Base-by-base conservation (phyloP, 495 filamentous ascomycete species). In the Daldinia loculata region DNA sequence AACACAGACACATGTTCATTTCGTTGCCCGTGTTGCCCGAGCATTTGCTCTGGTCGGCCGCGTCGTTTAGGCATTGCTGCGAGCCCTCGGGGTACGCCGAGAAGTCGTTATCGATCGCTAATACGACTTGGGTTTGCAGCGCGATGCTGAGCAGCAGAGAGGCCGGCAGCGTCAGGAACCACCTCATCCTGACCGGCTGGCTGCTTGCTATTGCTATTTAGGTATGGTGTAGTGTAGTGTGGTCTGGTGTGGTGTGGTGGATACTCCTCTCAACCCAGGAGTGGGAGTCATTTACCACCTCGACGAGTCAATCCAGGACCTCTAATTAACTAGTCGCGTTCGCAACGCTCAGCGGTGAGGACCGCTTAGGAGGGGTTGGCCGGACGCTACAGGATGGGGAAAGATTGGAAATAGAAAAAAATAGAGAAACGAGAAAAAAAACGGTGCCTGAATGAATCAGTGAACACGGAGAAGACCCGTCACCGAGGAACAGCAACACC, bases 1-100 rank as follows among this genome's bases (percentile, higher is more conserved):
- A 70, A 62, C 83, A 85, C 0, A 85, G 66, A 30, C 83, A 85
- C 6, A 69, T 45, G 57, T 84, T 85, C n/a, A 81, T 70, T 30
- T 76, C 73, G 9, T 56, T 4, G 0, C 78, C 78, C 1, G 78
- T 76, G 12, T 61, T 68, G 4, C 77, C 74, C 22, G 66, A 59
- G 59, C 83, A 84, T 24, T 71, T 48, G 56, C 75, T 78, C 6
- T 55, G 12, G 41, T 76, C 62, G 8, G 81, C 76, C 17, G 82
- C 72, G 30, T 76, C 22, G 70, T 70, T 74, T 22, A 84, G 65
- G 52, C 83, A 85, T 43, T 71, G 34, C 39, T 80, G 82, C 2
- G 83, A 76, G 39, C 56, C 63, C 52, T 67, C 9, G 1, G 83
- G 83, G 67, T 84, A 85, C 43, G 80, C 66, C 26, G 71, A 71